Conservation (phyloP, 768 basidiomycete species). For the Rickenella mellea region DNA sequence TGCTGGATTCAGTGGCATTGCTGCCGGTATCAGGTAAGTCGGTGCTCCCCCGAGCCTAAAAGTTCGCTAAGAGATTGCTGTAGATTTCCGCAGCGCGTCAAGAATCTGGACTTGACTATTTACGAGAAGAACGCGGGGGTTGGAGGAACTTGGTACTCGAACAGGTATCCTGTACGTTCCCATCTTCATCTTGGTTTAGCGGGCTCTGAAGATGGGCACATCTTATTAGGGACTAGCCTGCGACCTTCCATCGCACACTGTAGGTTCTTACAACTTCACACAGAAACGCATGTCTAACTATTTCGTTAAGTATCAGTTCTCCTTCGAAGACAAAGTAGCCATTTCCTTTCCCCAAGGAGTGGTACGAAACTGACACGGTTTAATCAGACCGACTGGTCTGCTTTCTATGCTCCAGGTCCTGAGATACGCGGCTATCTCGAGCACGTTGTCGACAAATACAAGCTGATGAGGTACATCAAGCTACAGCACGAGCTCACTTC, state of each 20-base stretch:
- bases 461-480: constrained; percentile 42
- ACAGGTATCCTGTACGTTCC: constrained; percentile 39
- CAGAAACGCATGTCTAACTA: neutral
- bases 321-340: constrained; percentile 43
- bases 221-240: constrained; percentile 41
- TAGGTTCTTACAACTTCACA: constrained; percentile 17
- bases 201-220: neutral
- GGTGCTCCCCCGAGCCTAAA: no score
- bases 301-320: constrained; percentile 40
- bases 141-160: constrained; percentile 55
- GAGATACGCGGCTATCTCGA: constrained; percentile 52
- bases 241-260: constrained; percentile 50
- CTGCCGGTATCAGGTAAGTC: constrained; percentile 44
- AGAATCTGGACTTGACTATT: constrained; percentile 43
- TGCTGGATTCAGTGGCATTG: constrained; percentile 51
- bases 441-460: constrained; percentile 45
- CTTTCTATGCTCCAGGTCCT: constrained; percentile 47
- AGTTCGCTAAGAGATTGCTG: neutral
- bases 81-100: constrained; percentile 43
- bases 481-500: constrained; percentile 44
- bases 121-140: constrained; percentile 53
- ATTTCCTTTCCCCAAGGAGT: neutral
- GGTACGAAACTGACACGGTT: neutral
- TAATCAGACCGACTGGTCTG: constrained; percentile 46
- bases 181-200: neutral